Base-by-base conservation (phyloP, 768 basidiomycete genomes). In the Tricholoma hemisulphureum region DNA sequence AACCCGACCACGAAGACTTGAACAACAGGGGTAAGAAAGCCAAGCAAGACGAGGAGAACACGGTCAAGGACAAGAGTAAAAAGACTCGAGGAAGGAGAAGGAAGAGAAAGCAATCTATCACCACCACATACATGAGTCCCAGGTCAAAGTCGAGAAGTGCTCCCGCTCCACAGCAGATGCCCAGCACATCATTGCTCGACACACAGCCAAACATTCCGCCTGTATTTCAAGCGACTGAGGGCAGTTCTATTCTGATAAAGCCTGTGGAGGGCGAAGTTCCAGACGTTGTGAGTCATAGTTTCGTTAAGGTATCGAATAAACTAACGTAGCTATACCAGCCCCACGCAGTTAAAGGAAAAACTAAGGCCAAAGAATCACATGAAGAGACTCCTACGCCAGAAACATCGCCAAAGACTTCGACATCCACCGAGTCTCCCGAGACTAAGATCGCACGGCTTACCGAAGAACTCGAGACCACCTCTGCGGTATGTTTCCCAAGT, bases 401-500 rank as follows among this genome's bases (percentile, higher is more conserved):
- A 24, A 29, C n/a, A 49, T 46, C 51, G 29, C 45, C 49, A 29
- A 7, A 46, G 35, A 45, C 24, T 21, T 53, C 57, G 18, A 43
- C 61, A 21, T 53, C 58, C 28, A 55, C 58, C 37, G 66, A 68
- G 29, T 61, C 65, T 34, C 48, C 62, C 29, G 41, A 67, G 51
- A 43, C 59, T 24, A 55, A 74, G 55, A 73, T 83, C 21, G 71
- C 71, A 14, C 73, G 72, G 55, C 72, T 85, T 34, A 80, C 73
- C 51, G 67, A 75, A 53, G 75, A 84, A 61, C 69, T 84, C 2
- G 72, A 71, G 41, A 61, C 68, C 23, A 76, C 80, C 65, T 67
- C 69, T 41, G 59, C 65, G 34, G 83, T 81, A 66, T 46, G 77
- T 67, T 45, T 21, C 28, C 29, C 11, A 53, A 23, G 53, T 37